These are phyloP conservation scores for Choanephora cucurbitarum DNA, from an alignment of 371 early-diverging fungal species.

Conservation along the genomic window DNA sequence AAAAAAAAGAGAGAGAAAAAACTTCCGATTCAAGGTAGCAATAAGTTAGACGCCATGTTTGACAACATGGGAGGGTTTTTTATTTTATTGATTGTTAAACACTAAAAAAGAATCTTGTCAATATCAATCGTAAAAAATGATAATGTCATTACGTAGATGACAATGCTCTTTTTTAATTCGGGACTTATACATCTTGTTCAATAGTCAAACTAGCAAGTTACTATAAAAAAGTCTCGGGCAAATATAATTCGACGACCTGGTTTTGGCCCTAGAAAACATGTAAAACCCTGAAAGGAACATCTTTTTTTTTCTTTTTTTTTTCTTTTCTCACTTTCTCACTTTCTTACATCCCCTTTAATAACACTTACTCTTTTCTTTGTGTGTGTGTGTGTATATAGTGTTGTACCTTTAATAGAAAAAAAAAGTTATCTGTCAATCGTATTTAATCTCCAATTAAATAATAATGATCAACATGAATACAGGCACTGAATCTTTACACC, in stretches of 20 bases:
- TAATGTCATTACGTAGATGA: not conserved
- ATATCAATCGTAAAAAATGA: not conserved
- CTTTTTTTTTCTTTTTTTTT: constrained; percentile 5
- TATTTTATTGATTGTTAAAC: no score
- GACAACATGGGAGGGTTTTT: no score
- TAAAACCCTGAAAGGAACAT: constrained; percentile 22
- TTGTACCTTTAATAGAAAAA: no score
- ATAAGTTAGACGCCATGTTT: no score
- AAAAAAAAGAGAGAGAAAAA: no score
- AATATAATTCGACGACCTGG: constrained; percentile 28
- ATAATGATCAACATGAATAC: constrained; percentile 14
- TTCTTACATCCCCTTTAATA: not conserved
- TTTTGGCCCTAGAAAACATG: constrained; percentile 18
- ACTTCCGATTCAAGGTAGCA: not conserved
- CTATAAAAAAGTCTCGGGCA: constrained; percentile 18
- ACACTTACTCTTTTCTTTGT: not conserved
- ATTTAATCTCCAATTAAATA: not conserved
- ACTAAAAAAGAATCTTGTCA: not conserved
- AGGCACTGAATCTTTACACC: constrained; percentile 3
- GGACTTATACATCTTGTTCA: not conserved
- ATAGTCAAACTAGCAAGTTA: not conserved
- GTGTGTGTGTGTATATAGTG: not conserved
- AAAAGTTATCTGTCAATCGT: no score
- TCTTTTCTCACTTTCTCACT: constrained; percentile 2
- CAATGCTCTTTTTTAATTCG: not conserved